These are phyloP conservation scores for Rhodamnia rubescens DNA, from an alignment of 345 rosid genomes.

Conservation along the genomic window DNA sequence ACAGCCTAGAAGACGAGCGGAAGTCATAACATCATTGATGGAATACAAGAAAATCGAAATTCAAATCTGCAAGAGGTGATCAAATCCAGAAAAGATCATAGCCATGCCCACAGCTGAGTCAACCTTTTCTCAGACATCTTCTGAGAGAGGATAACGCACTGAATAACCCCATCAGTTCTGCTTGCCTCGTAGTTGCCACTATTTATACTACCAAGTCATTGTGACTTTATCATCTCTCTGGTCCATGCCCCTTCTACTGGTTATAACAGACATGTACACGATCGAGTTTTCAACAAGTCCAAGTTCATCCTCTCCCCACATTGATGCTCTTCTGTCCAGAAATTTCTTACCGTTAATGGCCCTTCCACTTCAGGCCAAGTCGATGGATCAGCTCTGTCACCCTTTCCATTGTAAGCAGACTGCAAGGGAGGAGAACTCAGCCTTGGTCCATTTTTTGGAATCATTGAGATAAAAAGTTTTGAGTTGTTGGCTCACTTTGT, in stretches of 20 bases:
- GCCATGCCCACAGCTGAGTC: not conserved
- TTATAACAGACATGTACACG: not conserved
- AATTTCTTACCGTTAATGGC: slow-evolving; percentile 50
- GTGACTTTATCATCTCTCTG: not conserved
- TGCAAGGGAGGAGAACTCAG: slow-evolving; percentile 12
- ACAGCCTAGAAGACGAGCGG: slow-evolving; percentile 41
- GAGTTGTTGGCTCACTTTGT: slow-evolving; percentile 46
- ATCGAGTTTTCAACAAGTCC: not conserved
- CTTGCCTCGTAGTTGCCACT: not conserved
- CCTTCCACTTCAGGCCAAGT: slow-evolving; percentile 92
- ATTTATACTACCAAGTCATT: not conserved
- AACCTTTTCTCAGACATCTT: not conserved
- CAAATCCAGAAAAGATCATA: not conserved
- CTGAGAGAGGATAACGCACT: not conserved
- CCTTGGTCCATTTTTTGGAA: not conserved
- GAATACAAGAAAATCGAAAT: not conserved
- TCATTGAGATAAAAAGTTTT: not conserved
- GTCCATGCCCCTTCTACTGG: not conserved
- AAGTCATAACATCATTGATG: not conserved
- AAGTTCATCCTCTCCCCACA: not conserved
- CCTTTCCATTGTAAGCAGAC: slow-evolving; percentile 90
- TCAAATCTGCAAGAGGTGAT: not conserved
- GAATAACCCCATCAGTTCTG: not conserved
- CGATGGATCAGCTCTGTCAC: slow-evolving; percentile 80
- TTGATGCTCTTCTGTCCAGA: not conserved